phyloP scores from a whole-genome alignment of 2,329 filamentous ascomycete species.

The Blastomyces gilchristii region DNA sequence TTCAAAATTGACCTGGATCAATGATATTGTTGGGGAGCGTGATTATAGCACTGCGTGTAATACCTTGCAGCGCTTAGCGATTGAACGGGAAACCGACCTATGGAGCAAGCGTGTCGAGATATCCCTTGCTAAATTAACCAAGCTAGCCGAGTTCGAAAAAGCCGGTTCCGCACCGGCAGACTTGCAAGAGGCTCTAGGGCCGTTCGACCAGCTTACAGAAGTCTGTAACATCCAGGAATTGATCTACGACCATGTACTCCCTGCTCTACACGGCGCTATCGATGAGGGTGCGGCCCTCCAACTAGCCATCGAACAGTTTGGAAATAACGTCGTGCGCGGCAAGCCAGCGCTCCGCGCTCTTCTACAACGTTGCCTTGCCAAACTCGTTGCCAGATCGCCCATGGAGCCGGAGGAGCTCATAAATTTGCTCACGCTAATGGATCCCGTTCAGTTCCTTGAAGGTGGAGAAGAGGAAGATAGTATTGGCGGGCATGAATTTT shows the following conservation, averaged over 20 bases:
- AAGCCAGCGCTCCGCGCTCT: slow-evolving; percentile 58
- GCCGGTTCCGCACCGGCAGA: slow-evolving; percentile 21
- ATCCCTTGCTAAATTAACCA: slow-evolving; percentile 73
- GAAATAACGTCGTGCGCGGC: slow-evolving; percentile 44
- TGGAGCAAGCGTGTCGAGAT: slow-evolving; percentile 94
- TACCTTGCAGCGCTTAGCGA: slow-evolving; percentile 59
- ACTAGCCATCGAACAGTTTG: slow-evolving; percentile 60
- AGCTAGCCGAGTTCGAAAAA: slow-evolving; percentile 51
- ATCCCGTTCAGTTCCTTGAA: slow-evolving; percentile 39
- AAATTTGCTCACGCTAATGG: slow-evolving; percentile 66
- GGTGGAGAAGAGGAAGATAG: slow-evolving; percentile 36
- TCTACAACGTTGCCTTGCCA: slow-evolving; percentile 59
- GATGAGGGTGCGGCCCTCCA: slow-evolving; percentile 71
- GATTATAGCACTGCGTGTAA: slow-evolving; percentile 64
- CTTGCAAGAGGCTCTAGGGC: slow-evolving; percentile 38
- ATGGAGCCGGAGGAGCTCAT: slow-evolving; percentile 47
- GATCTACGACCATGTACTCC: slow-evolving; percentile 60
- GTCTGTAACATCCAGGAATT: slow-evolving; percentile 70
- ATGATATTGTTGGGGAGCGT: slow-evolving; percentile 68
- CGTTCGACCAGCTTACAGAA: slow-evolving; percentile 54
- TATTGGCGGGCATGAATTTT: slow-evolving; percentile 56
- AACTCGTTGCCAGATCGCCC: slow-evolving; percentile 60
- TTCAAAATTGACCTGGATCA: slow-evolving; percentile 84
- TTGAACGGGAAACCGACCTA: slow-evolving; percentile 62
- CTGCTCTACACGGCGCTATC: slow-evolving; percentile 59